A percentile compares a stretch with the other conserved stretches of the same genome.
Evolutionary conservation across 2,329 filamentous ascomycete species (phyloP).

Genomic region (Bipolaris sorokiniana): DNA sequence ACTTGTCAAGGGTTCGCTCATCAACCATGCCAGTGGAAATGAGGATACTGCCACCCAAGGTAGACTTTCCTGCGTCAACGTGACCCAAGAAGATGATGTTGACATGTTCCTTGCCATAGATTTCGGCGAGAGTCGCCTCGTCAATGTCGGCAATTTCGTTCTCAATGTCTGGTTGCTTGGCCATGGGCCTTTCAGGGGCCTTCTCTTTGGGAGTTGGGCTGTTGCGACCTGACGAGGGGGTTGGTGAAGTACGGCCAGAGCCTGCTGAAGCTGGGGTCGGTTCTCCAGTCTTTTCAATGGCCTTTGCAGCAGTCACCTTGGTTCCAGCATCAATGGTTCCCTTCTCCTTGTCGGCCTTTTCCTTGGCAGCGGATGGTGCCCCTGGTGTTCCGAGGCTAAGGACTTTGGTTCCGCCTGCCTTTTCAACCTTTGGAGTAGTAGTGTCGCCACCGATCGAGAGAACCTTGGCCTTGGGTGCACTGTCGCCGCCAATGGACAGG

Average conservation of each 20-base stretch:
- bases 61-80: constrained; percentile 98
- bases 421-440: constrained; percentile 61
- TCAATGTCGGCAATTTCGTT: constrained; percentile 82
- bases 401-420: constrained; percentile 67
- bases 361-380: constrained; percentile 58
- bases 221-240: constrained; percentile 81
- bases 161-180: constrained; percentile 79
- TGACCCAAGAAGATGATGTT: constrained; percentile 99
- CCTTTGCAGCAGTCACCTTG: constrained; percentile 86
- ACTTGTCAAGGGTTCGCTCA: constrained; percentile 96
- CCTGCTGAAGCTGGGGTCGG: constrained; percentile 58
- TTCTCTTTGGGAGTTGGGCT: constrained; percentile 74
- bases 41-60: constrained; percentile 89
- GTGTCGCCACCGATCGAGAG: constrained; percentile 64
- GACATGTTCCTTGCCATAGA: constrained; percentile 91
- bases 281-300: constrained; percentile 88
- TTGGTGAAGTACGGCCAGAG: constrained; percentile 76
- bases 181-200: constrained; percentile 62
- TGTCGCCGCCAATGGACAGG: constrained; percentile 65
- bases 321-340: constrained; percentile 69
- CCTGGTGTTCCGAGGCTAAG: constrained; percentile 71
- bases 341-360: constrained; percentile 53
- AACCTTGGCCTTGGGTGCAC: constrained; percentile 63
- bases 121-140: constrained; percentile 85
- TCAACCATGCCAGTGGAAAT: constrained; percentile 99